Evolutionary conservation across 371 early-diverging fungal genomes (phyloP), one percentile per base, ranked within the genome.

Genomic region (Mucor sp.): DNA sequence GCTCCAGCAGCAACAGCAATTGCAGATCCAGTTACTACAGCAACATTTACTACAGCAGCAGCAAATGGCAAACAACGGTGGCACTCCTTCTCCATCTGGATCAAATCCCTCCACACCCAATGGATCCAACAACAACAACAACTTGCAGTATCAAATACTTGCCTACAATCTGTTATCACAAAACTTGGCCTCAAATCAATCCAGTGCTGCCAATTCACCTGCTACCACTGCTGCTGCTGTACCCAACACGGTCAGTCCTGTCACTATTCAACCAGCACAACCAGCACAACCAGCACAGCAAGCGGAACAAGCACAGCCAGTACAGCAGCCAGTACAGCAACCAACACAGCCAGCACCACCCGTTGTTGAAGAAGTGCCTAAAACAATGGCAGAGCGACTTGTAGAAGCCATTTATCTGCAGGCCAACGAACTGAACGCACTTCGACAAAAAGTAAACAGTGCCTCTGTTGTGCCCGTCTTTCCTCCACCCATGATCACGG

Each of bases 1-100:
- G 73, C 32, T 57, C 28, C 68, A 67, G 91, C 71, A 92, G 90
- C 65, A 81, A 86, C 79, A 75, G 25, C 84, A 80, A 55, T 63
- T 74, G 25, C 80, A 77, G 56, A 66, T 60, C 7, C 76, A 75
- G 25, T 55, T 71, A 39, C 61, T 63, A 15, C 77, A 76, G 28
- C 75, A 72, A 25, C 74, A 75, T 4, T 67, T 37, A 59, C 65
- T 58, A 30, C 30, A 30, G 66, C 79, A 30, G 66, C 79, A 63
- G 56, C 81, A 68, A 50, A 50, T 50, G 8, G 50, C 50, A 12
- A 50, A 47, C 74, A 70, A 58, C 63, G 50, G 21, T 64, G 67
- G 50, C 64, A 67, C 35, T 14, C 33, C 62, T 27, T 62, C 67
- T 19, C 68, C 68, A 58, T 63, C 68, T 37, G 33, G 39, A 19